Evolutionary conservation across 140 eudicot species (phyloP), one percentile per base, ranked within the genome.

Genomic region (Anethum foeniculum): DNA sequence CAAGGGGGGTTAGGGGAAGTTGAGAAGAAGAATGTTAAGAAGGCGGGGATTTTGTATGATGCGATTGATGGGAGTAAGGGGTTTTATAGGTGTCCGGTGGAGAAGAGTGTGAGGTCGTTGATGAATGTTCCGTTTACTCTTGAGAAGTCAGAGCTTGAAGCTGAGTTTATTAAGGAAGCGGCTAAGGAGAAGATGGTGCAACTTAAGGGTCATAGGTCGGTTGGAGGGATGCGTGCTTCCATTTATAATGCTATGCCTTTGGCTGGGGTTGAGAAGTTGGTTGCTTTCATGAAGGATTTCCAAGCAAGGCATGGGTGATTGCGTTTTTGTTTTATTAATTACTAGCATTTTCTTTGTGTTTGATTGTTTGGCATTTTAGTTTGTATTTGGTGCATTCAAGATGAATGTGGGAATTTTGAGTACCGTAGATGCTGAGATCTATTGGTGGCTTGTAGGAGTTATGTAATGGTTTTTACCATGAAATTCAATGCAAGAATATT

Each of bases 171-270:
- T 74, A 91, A 95, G 83, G 91, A 90, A 81, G 99, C 99, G 14
- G 93, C 93, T 0, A 86, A 87, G 76, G 96, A 93, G 93, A 85
- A 88, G 86, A 95, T 95, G 99, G 92, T 93, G 83, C 95, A 91
- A 58, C 91, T 95, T 32, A 95, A 95, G 88, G 99, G 99, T 48
- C 99, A 95, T 73, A 77, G 99, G 60, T 95, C 99, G 14, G 99
- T 95, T 80, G 99, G 99, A 16, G 99, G 99, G 6, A 91, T 95
- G 99, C 83, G 99, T 9, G 99, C 99, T 87, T 95, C 99, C 5
- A 92, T 95, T 14, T 95, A 95, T 48, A 95, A 95, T 87, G 99
- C 99, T 39, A 95, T 95, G 99, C 99, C 99, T 30, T 87, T 90
- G 86, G 97, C 99, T 86, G 99, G 99, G 65, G 97, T 95, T 49